phyloP scores from a whole-genome alignment of 768 basidiomycete genomes.

The Coprinopsis marcescibilis region DNA sequence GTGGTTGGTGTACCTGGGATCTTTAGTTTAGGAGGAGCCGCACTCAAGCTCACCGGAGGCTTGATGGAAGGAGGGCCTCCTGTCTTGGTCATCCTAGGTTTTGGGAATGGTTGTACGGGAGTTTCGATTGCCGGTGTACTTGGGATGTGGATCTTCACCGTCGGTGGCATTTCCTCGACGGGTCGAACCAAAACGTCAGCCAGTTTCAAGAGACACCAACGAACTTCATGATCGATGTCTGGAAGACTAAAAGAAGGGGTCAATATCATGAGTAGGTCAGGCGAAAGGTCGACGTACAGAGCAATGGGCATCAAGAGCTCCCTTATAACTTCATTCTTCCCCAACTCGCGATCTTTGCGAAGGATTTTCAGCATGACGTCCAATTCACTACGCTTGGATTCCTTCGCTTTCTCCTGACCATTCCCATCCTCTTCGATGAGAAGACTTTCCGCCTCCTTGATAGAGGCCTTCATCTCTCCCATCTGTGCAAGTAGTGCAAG shows the following conservation, averaged over 20 bases:
- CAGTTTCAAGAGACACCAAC: constrained; percentile 87
- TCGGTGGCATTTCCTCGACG: constrained; percentile 77
- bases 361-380: constrained; percentile 83
- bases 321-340: constrained; percentile 72
- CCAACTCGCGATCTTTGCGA: constrained; percentile 80
- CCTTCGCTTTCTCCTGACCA: constrained; percentile 61
- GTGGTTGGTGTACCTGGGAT: constrained; percentile 32
- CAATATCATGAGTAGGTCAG: constrained; percentile 5
- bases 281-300: constrained; percentile 49
- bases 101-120: constrained; percentile 48
- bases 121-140: constrained; percentile 64
- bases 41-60: constrained; percentile 31
- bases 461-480: constrained; percentile 78
- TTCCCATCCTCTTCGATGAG: constrained; percentile 86
- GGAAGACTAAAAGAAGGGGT: constrained; percentile 44
- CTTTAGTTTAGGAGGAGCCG: constrained; percentile 52
- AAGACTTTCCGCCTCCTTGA: constrained; percentile 71
- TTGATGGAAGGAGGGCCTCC: constrained; percentile 33
- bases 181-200: constrained; percentile 85
- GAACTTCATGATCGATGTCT: constrained; percentile 80
- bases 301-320: constrained; percentile 79
- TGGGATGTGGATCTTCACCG: constrained; percentile 77
- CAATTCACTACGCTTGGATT: constrained; percentile 75
- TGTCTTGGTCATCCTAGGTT: constrained; percentile 32
- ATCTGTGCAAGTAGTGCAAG: constrained; percentile 81